These are phyloP conservation scores for Aspergillus felis DNA, from an alignment of 2,329 filamentous ascomycete species.

Conservation along the genomic window DNA sequence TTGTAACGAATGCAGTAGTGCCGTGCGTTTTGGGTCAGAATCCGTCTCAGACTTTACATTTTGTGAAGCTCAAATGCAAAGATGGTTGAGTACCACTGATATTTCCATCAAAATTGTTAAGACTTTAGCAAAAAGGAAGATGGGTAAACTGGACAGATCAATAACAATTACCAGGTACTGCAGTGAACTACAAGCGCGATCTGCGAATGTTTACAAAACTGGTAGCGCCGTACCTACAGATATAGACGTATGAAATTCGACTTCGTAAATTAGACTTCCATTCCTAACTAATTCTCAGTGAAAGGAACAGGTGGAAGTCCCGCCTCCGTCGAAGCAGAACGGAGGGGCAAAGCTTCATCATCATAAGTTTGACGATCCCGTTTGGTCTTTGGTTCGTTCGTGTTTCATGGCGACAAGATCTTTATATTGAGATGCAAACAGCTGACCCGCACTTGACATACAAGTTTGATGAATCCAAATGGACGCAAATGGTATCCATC, in stretches of 20 bases:
- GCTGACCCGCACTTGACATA: constrained; percentile 38
- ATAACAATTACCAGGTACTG: background rate
- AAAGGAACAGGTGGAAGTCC: constrained; percentile 14
- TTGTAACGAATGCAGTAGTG: background rate
- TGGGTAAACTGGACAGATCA: background rate
- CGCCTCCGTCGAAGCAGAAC: constrained; percentile 1
- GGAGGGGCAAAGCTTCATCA: constrained; percentile 10
- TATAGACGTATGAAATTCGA: constrained; percentile 5
- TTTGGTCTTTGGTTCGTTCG: constrained; percentile 15
- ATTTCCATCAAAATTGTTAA: no score
- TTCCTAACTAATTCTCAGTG: constrained; percentile 8
- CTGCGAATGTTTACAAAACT: background rate
- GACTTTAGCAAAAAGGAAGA: background rate
- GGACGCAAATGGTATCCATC: constrained; percentile 30
- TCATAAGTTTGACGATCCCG: constrained; percentile 9
- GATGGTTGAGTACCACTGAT: background rate
- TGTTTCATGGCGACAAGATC: constrained; percentile 34
- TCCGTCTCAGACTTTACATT: no score
- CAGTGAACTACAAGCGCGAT: background rate
- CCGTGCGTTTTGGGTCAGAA: no score
- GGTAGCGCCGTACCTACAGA: background rate
- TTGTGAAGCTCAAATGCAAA: background rate
- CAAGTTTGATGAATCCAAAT: constrained; percentile 33
- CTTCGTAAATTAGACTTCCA: constrained; percentile 21
- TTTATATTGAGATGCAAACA: constrained; percentile 40